phyloP scores from a whole-genome alignment of 495 filamentous ascomycete species.

The Rhypophila decipiens region DNA sequence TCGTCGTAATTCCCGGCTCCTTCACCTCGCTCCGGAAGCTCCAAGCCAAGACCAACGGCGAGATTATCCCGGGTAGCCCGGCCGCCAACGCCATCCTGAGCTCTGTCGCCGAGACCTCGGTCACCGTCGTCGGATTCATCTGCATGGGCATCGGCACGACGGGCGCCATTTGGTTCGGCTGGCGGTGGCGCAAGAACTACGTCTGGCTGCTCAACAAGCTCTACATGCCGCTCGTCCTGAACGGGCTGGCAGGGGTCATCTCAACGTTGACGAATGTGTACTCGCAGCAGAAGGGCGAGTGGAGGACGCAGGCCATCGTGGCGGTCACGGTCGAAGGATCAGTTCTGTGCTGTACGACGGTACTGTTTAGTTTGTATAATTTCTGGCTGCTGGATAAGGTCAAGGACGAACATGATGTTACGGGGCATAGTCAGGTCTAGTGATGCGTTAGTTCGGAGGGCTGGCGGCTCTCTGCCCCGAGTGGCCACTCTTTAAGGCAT shows the following conservation, averaged over 20 bases:
- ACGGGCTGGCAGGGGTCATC: conserved; percentile 40
- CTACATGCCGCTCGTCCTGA: conserved; percentile 37
- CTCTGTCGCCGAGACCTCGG: conserved; percentile 7
- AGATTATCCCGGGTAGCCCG: conserved; percentile 3
- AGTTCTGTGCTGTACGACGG: conserved; percentile 12
- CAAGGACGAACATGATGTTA: conserved; percentile 19
- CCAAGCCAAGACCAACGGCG: background rate
- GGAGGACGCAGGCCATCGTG: conserved; percentile 39
- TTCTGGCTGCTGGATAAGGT: conserved; percentile 24
- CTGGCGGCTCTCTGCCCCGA: too few relatives aligned
- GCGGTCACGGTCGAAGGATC: conserved; percentile 25
- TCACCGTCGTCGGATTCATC: conserved; percentile 19
- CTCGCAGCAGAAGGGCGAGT: conserved; percentile 35
- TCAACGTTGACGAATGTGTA: conserved; percentile 46
- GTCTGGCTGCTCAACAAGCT: conserved; percentile 40
- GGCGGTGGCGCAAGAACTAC: conserved; percentile 31
- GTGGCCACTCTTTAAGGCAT: too few relatives aligned
- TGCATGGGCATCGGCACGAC: conserved; percentile 21
- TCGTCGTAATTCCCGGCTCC: conserved; percentile 35
- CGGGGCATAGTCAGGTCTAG: too few relatives aligned
- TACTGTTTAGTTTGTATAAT: conserved; percentile 32
- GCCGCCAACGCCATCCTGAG: conserved; percentile 11
- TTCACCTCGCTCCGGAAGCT: conserved; percentile 21
- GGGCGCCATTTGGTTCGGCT: conserved; percentile 15
- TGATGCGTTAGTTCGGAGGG: too few relatives aligned